Evolutionary conservation across 176 grass and related monocot genomes (phyloP).

Genomic region (Oryza longistaminata): DNA sequence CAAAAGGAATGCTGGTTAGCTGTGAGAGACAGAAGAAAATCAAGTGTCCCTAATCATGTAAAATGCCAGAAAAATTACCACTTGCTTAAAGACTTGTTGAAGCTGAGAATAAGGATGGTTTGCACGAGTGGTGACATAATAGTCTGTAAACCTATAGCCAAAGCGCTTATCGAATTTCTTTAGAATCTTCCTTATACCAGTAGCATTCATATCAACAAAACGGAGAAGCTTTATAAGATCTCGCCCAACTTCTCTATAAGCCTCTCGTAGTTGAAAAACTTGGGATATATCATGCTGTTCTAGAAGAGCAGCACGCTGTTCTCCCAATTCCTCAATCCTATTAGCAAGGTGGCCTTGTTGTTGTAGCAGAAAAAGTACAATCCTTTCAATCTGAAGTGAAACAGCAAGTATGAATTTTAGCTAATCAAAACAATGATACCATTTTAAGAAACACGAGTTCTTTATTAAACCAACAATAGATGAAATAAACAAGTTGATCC

Average conservation of each 20-base stretch:
- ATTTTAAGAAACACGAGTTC: background rate
- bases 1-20: slow-evolving; percentile 21
- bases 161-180: slow-evolving; percentile 99
- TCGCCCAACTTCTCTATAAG: slow-evolving; percentile 68
- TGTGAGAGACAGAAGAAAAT: background rate
- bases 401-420: background rate
- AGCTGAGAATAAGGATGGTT: slow-evolving; percentile 97
- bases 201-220: slow-evolving; percentile 94
- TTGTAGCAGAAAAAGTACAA: slow-evolving; percentile 84
- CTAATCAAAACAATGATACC: background rate
- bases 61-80: slow-evolving; percentile 64
- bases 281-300: slow-evolving; percentile 67
- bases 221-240: slow-evolving; percentile 91
- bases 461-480: background rate
- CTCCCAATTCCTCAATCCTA: slow-evolving; percentile 78
- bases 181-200: slow-evolving; percentile 86
- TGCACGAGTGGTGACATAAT: slow-evolving; percentile 84
- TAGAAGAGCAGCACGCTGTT: slow-evolving; percentile 46
- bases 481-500: background rate
- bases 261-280: slow-evolving; percentile 56
- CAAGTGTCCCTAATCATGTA: background rate
- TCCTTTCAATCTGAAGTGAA: slow-evolving; percentile 87
- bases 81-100: slow-evolving; percentile 97
- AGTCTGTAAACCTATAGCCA: slow-evolving; percentile 89
- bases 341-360: slow-evolving; percentile 84